Conservation (phyloP, 2,329 filamentous ascomycete genomes). For the Fusarium sp. region DNA sequence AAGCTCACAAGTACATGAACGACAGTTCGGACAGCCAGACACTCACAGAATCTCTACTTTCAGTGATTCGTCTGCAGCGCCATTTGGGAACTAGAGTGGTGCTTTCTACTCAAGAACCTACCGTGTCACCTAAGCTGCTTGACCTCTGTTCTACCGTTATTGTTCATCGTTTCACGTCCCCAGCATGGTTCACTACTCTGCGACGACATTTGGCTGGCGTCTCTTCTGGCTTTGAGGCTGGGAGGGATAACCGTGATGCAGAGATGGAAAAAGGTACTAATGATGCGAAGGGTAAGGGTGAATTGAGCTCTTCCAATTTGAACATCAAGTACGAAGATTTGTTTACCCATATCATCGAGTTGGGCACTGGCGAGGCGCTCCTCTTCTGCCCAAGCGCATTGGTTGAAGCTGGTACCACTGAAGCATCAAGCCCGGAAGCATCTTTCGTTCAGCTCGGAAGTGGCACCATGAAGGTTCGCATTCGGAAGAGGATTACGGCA, state of each 20-base stretch:
- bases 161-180: background rate
- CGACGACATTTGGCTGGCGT: background rate
- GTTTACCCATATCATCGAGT: background rate
- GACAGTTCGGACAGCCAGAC: background rate
- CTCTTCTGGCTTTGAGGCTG: background rate
- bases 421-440: background rate
- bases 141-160: background rate
- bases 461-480: background rate
- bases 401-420: fast-evolving
- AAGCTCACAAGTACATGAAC: constrained; percentile 12
- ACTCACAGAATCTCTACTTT: background rate
- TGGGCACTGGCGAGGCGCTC: constrained; percentile 1
- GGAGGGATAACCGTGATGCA: fast-evolving
- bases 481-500: background rate
- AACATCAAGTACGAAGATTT: background rate
- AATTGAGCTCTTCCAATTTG: background rate
- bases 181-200: background rate
- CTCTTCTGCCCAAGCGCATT: background rate
- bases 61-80: background rate
- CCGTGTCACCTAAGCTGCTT: background rate
- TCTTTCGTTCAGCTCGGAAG: background rate
- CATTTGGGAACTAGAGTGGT: background rate
- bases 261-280: no score
- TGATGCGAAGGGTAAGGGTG: background rate
- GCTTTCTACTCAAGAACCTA: constrained; percentile 6